Evolutionary conservation across 2,329 filamentous ascomycete genomes (phyloP), one percentile per base, ranked within the genome.

Genomic region (Hypoxylon sp.): DNA sequence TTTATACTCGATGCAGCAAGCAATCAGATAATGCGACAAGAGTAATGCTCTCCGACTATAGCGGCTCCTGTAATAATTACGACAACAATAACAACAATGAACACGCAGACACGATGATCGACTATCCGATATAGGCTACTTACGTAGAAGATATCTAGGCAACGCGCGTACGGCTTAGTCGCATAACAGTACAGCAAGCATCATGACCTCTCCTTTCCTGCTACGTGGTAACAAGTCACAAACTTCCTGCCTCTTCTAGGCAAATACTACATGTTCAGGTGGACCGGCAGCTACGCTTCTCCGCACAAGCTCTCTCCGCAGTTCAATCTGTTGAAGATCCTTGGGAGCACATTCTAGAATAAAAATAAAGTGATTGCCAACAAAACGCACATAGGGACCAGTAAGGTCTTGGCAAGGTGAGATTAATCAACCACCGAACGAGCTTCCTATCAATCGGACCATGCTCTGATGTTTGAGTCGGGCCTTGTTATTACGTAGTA

Each of bases 381-480:
- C 58, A 62, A n/a, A 65, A 73, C 63, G 65, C 66, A 71, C 69
- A 56, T 64, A 71, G 65, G 69, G 65, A 69, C 72, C 69, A 68
- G 53, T 21, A 39, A 34, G 14, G 32, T 62, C 71, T 73, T 73
- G 66, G 70, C 70, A 59, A 65, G 64, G 61, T 61, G 46, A 56
- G 41, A 62, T 69, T 61, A 62, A 70, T 64, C 64, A 65, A 65
- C 52, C 43, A 62, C 58, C 67, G 58, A 65, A 65, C 64, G 64
- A 69, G 64, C 55, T 69, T 70, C 65, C 55, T 63, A 30, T 63
- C 37, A 63, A 70, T 70, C 67, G 61, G 46, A 64, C 67, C 67
- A 69, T 63, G 29, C 67, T 69, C 67, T 69, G 63, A 46, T 67
- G 67, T 63, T 69, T 27, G 59, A 69, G 41, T 69, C 64, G 67